These are phyloP conservation scores for Thermothelomyces thermophilus DNA, from an alignment of 2,329 filamentous ascomycete genomes.

Conservation along the genomic window DNA sequence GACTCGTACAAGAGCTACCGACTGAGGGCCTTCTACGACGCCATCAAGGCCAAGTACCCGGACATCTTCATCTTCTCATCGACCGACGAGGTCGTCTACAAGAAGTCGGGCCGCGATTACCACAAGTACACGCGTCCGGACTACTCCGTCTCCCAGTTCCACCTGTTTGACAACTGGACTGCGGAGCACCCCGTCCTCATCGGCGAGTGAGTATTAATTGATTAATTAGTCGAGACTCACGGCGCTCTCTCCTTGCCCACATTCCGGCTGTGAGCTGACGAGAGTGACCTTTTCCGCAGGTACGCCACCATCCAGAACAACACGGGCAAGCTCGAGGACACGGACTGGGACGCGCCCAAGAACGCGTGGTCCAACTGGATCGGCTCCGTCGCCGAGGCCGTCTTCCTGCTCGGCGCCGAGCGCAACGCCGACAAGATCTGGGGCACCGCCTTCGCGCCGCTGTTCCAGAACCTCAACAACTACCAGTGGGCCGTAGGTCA, in stretches of 20 bases:
- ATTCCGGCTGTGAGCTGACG: background rate
- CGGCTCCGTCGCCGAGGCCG: conserved; percentile 54
- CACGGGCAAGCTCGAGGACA: conserved; percentile 6
- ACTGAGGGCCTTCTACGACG: conserved; percentile 53
- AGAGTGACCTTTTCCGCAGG: background rate
- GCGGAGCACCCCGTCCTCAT: background rate
- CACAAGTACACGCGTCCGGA: conserved; percentile 36
- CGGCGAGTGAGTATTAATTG: conserved; percentile 35
- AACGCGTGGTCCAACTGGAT: conserved; percentile 9
- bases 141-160: conserved; percentile 42
- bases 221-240: no score
- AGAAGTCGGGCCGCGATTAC: conserved; percentile 19
- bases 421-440: conserved; percentile 55
- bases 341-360: conserved; percentile 3
- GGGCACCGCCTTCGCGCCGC: conserved; percentile 40
- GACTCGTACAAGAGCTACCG: conserved; percentile 34
- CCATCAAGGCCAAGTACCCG: conserved; percentile 36
- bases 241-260: background rate
- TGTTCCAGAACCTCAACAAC: conserved; percentile 37
- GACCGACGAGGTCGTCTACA: conserved; percentile 19
- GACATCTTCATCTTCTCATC: conserved; percentile 29
- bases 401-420: conserved; percentile 60
- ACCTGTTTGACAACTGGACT: conserved; percentile 35
- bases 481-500: conserved; percentile 40
- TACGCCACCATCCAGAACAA: conserved; percentile 4